Evolutionary conservation across 2,329 filamentous ascomycete species (phyloP).

Genomic region (Colletotrichum karsti): DNA sequence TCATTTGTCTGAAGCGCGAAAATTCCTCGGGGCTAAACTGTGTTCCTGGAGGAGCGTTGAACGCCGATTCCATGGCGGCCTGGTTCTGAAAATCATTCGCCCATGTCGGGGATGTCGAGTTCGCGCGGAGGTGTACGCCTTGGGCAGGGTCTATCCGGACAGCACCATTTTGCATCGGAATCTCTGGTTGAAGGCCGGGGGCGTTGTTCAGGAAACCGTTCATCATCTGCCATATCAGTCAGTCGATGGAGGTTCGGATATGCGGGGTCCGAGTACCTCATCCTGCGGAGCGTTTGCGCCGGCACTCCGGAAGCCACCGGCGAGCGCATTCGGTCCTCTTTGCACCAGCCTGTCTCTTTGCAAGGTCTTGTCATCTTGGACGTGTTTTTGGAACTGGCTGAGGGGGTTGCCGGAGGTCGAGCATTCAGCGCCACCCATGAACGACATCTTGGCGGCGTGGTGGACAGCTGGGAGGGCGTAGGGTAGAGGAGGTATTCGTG

Average conservation of each 20-base stretch:
- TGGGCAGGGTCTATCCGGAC: constrained; percentile 59
- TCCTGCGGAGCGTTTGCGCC: constrained; percentile 77
- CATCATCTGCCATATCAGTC: constrained; percentile 73
- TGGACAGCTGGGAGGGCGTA: not conserved
- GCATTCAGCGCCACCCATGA: constrained; percentile 95
- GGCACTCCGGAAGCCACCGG: constrained; percentile 81
- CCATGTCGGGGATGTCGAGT: constrained; percentile 63
- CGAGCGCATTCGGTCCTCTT: constrained; percentile 72
- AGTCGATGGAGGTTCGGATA: not conserved
- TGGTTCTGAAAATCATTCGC: constrained; percentile 64
- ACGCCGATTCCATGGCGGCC: constrained; percentile 76
- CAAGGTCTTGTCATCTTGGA: constrained; percentile 93
- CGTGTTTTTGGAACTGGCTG: constrained; percentile 97
- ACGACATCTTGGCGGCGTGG: constrained; percentile 75
- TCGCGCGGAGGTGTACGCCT: constrained; percentile 60
- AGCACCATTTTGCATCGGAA: constrained; percentile 58
- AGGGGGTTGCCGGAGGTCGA: constrained; percentile 96
- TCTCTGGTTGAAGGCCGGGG: constrained; percentile 64
- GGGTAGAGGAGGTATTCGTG: not conserved
- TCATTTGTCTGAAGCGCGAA: constrained; percentile 82
- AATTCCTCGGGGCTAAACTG: constrained; percentile 88
- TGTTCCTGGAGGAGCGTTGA: constrained; percentile 64
- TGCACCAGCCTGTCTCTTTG: constrained; percentile 90
- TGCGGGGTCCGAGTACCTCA: constrained; percentile 57
- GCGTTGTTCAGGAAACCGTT: constrained; percentile 90